These are phyloP conservation scores for Fragaria vesca DNA, from an alignment of 306 rosid genomes.

Conservation along the genomic window DNA sequence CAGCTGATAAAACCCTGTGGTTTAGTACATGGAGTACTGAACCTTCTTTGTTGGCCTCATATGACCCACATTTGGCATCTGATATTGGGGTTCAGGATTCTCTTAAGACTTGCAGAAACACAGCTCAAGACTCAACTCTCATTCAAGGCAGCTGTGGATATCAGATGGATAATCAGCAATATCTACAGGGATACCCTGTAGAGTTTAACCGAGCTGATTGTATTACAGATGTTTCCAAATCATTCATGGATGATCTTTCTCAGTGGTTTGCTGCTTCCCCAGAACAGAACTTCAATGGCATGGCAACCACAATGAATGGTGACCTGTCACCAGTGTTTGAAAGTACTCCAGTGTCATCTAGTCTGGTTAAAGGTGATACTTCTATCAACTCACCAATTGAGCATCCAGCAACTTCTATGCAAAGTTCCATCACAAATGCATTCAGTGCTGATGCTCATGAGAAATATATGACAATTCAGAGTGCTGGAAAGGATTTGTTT, in stretches of 20 bases:
- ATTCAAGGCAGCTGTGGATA: constrained; percentile 31
- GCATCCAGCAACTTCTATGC: constrained; percentile 26
- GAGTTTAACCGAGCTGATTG: constrained; percentile 37
- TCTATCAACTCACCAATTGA: constrained; percentile 21
- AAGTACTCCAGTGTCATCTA: constrained; percentile 33
- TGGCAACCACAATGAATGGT: constrained; percentile 33
- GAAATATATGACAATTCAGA: constrained; percentile 25
- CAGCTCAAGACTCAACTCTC: constrained; percentile 26
- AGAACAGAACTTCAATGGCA: constrained; percentile 31
- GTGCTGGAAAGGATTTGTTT: constrained; percentile 30
- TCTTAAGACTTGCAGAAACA: constrained; percentile 26
- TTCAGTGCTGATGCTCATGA: constrained; percentile 32
- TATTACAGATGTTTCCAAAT: constrained; percentile 37
- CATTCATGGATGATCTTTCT: constrained; percentile 56
- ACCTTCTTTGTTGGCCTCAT: constrained; percentile 46
- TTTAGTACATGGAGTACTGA: constrained; percentile 40
- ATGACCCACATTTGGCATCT: constrained; percentile 29
- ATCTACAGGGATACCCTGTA: constrained; percentile 33
- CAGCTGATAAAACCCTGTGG: constrained; percentile 13
- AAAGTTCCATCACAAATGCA: constrained; percentile 28
- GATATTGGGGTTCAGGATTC: constrained; percentile 35
- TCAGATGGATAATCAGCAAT: constrained; percentile 28
- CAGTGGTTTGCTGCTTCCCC: constrained; percentile 57
- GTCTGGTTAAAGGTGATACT: constrained; percentile 34
- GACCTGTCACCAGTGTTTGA: constrained; percentile 40